Evolutionary conservation across 768 basidiomycete species (phyloP).

Genomic region (Hysterangium stoloniferum): DNA sequence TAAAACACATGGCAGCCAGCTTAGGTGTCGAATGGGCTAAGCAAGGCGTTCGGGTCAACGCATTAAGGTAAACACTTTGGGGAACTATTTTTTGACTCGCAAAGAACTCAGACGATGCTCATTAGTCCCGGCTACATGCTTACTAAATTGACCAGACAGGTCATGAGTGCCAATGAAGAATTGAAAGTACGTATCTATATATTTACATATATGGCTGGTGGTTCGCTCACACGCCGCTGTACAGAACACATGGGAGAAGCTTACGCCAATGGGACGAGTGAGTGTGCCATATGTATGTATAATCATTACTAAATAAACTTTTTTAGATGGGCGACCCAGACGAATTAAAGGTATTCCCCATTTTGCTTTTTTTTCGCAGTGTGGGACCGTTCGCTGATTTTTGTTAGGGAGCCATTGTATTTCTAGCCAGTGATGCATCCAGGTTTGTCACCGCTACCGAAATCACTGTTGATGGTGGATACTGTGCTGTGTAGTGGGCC

Average conservation of each 20-base stretch:
- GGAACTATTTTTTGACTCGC: background rate
- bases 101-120: slow-evolving; percentile 10
- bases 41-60: slow-evolving; percentile 79
- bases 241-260: slow-evolving; percentile 74
- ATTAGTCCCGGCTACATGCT: slow-evolving; percentile 89
- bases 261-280: slow-evolving; percentile 84
- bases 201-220: background rate
- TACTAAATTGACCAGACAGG: slow-evolving; percentile 79
- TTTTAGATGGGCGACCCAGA: slow-evolving; percentile 84
- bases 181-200: slow-evolving; percentile 48
- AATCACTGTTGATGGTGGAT: slow-evolving; percentile 83
- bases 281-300: slow-evolving; percentile 20
- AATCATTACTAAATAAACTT: slow-evolving; percentile 10
- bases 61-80: slow-evolving; percentile 44
- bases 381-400: slow-evolving; percentile 10
- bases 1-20: slow-evolving; percentile 89
- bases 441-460: slow-evolving; percentile 86
- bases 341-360: slow-evolving; percentile 59
- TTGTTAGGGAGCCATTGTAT: slow-evolving; percentile 76
- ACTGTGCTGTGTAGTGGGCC: slow-evolving; percentile 50
- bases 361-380: background rate
- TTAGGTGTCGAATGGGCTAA: slow-evolving; percentile 96
- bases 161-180: slow-evolving; percentile 66
- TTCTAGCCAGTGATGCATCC: slow-evolving; percentile 83
- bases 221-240: background rate